A percentile compares a stretch with the other conserved stretches of the same genome.
Conservation (phyloP, 1,284 basidiomycete species). For the Golubevia sp. region DNA sequence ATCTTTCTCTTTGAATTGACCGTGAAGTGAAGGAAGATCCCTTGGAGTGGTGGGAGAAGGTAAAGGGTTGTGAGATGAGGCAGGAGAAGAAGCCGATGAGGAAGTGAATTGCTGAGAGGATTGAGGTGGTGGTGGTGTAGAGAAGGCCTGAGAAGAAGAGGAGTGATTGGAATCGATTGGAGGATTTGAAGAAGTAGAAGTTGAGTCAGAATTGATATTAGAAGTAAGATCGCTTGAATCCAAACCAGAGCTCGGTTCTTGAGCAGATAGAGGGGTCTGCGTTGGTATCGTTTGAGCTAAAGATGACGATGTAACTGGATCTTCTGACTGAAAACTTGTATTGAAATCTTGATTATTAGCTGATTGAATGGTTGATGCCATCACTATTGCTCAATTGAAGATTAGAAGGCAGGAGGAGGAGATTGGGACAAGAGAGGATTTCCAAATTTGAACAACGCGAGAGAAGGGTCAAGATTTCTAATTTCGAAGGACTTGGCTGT, state of each 20-base stretch:
- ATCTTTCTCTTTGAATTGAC: slow-evolving; percentile 22
- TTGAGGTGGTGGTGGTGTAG: not conserved
- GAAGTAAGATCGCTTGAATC: not conserved
- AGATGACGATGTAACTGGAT: no score
- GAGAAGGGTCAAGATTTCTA: no score
- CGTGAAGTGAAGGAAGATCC: not conserved
- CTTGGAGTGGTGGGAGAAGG: slow-evolving; percentile 3
- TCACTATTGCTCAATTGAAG: slow-evolving; percentile 9
- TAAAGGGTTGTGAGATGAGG: not conserved
- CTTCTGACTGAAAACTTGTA: no score
- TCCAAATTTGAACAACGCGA: no score
- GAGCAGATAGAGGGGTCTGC: not conserved
- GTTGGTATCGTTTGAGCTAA: no score
- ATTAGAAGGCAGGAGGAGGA: no score
- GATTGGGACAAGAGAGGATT: no score
- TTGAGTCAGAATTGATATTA: not conserved
- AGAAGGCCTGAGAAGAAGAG: slow-evolving; percentile 3
- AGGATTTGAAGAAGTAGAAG: not conserved
- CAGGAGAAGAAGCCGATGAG: slow-evolving; percentile 1
- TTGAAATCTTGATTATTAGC: not conserved
- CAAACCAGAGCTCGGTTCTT: not conserved
- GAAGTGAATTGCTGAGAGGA: slow-evolving; percentile 1
- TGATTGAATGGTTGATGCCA: slow-evolving; percentile 15
- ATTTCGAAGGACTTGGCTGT: no score
- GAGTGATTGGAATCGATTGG: not conserved